Conservation (phyloP, 1,139 yeast genomes). For the Geotrichum candidum region DNA sequence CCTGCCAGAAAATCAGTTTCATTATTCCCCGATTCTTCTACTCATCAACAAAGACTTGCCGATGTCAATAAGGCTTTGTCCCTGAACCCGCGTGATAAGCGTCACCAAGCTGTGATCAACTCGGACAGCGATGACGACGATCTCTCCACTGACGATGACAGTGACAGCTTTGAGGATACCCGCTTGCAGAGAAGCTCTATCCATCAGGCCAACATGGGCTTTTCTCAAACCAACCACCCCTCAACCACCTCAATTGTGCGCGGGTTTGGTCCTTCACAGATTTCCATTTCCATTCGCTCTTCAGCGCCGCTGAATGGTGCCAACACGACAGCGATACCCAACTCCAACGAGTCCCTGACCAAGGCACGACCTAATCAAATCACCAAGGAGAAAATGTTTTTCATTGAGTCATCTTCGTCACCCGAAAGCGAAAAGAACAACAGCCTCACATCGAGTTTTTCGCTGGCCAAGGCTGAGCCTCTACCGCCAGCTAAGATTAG, state of each 20-base stretch:
- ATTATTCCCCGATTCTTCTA: background rate
- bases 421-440: conserved; percentile 35
- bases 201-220: background rate
- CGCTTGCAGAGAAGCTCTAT: background rate
- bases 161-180: conserved; percentile 46
- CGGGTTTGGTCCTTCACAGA: conserved; percentile 42
- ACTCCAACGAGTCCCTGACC: conserved; percentile 10
- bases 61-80: background rate
- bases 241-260: conserved; percentile 40
- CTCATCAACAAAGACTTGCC: background rate
- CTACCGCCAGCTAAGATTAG: background rate
- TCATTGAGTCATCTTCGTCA: conserved; percentile 56
- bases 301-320: background rate
- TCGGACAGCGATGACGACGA: conserved; percentile 24
- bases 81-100: conserved; percentile 8
- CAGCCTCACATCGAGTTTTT: conserved; percentile 10
- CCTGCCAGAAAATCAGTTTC: background rate
- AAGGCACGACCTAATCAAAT: conserved; percentile 28
- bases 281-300: conserved; percentile 30
- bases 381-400: conserved; percentile 50
- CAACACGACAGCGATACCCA: background rate
- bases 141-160: conserved; percentile 34
- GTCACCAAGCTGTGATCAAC: background rate
- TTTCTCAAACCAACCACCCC: background rate
- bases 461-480: background rate